Evolutionary conservation across 1,284 basidiomycete species (phyloP), one percentile per base, ranked within the genome.

Genomic region (Moesziomyces aphidis): DNA sequence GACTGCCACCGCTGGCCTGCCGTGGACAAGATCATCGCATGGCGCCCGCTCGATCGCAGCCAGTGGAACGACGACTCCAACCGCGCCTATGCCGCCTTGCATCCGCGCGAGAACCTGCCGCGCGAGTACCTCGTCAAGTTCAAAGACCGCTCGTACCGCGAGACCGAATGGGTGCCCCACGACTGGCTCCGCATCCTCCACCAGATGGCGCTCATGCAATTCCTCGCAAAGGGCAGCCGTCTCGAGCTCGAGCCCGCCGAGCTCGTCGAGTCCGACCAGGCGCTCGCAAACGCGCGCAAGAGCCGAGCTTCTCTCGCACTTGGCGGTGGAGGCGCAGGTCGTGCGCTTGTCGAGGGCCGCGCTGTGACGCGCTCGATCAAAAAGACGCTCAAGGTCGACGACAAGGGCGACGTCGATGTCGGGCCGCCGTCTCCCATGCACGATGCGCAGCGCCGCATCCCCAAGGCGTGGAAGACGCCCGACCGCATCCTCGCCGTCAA

Each of bases 61-160:
- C 60, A 60, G 9, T 69, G 66, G 59, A 54, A 49, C 31, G 68
- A 72, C 52, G 74, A 64, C 17, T 55, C 58, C 28, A 60, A 61
- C 46, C 43, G 54, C 42, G 45, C 59, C 13, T 66, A 72, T 22
- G 60, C 76, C 11, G 53, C 39, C 9, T 43, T 68, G 13, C 72
- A 62, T 9, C 47, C 56, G 19, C 55, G 50, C 39, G 75, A 79
- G 47, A 64, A 70, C 21, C 51, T 79, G 44, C 51, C 61, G 6
- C 64, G 77, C n/a, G 77, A 79, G 36, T 79, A 79, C 53, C 69
- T 79, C 42, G 77, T 79, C 74, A 77, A 75, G 52, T 79, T 79
- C 71, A 64, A 73, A 42, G 62, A 57, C 43, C 44, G 28, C 28
- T 77, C 77, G 7, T 79, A 65, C 61, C 68, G 75, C 24, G 61